Conservation (phyloP, 768 basidiomycete species). For the Leccinum variicolor region DNA sequence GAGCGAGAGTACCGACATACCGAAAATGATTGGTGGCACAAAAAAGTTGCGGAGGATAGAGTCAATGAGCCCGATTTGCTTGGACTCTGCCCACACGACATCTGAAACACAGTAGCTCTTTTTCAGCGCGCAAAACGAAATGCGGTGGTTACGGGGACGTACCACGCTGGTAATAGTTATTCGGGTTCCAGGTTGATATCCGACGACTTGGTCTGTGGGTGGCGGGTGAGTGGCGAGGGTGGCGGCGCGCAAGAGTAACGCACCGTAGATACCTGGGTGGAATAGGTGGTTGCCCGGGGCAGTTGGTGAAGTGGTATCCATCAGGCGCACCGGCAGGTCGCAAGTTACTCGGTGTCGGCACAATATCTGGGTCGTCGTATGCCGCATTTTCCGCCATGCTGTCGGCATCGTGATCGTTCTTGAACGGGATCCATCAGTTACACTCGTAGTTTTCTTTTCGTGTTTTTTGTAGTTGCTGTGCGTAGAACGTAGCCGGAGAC, state of each 20-base stretch:
- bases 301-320: slow-evolving; percentile 11
- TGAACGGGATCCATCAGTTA: not conserved
- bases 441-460: not conserved
- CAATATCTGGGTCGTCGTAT: too few species aligned
- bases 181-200: slow-evolving; percentile 74
- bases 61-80: slow-evolving; percentile 74
- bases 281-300: too few species aligned
- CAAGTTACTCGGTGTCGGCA: not conserved
- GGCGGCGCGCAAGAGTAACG: too few species aligned
- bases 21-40: slow-evolving; percentile 76
- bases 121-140: too few species aligned
- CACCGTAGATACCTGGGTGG: too few species aligned
- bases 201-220: slow-evolving; percentile 51
- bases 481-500: not conserved
- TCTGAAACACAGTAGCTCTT: slow-evolving; percentile 34
- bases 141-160: slow-evolving; percentile 2
- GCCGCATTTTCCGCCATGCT: slow-evolving; percentile 9
- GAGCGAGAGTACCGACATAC: slow-evolving; percentile 29
- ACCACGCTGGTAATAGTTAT: slow-evolving; percentile 77
- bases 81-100: slow-evolving; percentile 75
- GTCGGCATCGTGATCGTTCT: slow-evolving; percentile 23
- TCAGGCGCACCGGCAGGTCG: not conserved
- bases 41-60: slow-evolving; percentile 78
- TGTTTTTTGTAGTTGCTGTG: slow-evolving; percentile 6
- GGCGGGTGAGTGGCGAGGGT: too few species aligned